Evolutionary conservation across 2,329 filamentous ascomycete genomes (phyloP), one percentile per base, ranked within the genome.

Genomic region (Epichloe sibirici): DNA sequence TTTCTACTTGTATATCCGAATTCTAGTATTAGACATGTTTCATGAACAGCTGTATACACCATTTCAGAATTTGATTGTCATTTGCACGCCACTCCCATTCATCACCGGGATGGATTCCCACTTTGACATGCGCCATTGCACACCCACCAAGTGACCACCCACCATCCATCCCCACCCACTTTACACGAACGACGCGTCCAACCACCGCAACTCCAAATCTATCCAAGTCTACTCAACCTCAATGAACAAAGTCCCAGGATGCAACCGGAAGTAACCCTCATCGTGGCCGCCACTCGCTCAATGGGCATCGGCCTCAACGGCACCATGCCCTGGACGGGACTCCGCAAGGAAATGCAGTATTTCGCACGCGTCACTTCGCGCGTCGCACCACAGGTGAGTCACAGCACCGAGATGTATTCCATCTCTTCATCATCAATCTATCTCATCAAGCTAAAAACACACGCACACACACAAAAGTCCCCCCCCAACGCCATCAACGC

Each of bases 311-410:
- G 93, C 54, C 76, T 80, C 46, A 75, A 77, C 55, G 89, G 89
- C 55, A 78, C 75, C 3, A 81, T 98, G 51, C 93, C 93, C 4
- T 98, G 93, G 93, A 88, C 85, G 0, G 85, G 86, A 44, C 78
- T 97, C 37, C 88, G 83, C 68, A 83, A 86, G 57, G 93, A 98
- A 70, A 95, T 98, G 89, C 82, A 83, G 40, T 97, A 95, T 68
- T 98, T 98, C 67, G 86, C 89, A 17, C 84, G 90, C 54, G 85
- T 95, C 42, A 97, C 91, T 3, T 89, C 87, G 61, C 81, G 84
- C 15, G 65, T 80, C 0, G 73, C 76, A 25, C 58, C 66, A 39
- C 64, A 67, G 62, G 73, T 74, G 62, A 52, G 58, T 9, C 42
- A 44, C 17, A 17, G n/a, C 21, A 21, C 17, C 17, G 17, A 21